Evolutionary conservation across 495 filamentous ascomycete species (phyloP), one percentile per base, ranked within the genome.

Genomic region (Aspergillus heteromorphus): DNA sequence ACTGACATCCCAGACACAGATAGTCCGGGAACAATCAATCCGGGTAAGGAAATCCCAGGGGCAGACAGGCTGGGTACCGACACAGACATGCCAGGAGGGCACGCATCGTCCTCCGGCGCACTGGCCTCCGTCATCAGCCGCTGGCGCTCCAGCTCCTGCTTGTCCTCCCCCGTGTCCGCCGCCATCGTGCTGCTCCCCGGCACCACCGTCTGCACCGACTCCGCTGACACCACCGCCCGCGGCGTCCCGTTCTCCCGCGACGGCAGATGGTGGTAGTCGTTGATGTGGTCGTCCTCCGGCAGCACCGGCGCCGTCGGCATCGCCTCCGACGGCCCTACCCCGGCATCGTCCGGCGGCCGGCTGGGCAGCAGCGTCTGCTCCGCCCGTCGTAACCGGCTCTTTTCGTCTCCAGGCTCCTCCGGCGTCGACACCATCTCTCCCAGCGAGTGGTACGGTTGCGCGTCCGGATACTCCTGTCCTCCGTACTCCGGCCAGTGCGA

Each of bases 61-160:
- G n/a, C n/a, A n/a, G n/a, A n/a, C n/a, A n/a, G n/a, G n/a, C n/a
- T n/a, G n/a, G n/a, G n/a, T n/a, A n/a, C n/a, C n/a, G n/a, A n/a
- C n/a, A 27, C 23, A 7, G 23, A 27, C 23, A 27, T 7, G 4
- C 23, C 21, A 2, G 43, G n/a, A n/a, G n/a, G n/a, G n/a, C n/a
- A 29, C 9, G 13, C 76, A 65, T 9, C 51, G 14, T 58, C 53
- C 9, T 62, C 58, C 19, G 91, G 91, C 2, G 87, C 81, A 63
- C 87, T 92, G 0, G 83, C 83, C 60, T 90, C 84, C 55, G 79
- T 78, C 45, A 92, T 72, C 4, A 96, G 69, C 52, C 89, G 78
- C 45, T 79, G 83, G 6, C 88, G 81, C 63, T 96, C 89, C 18
- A 90, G 76, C 61, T 96, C 92, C 60, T 87, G 84, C 65, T 96